phyloP scores from a whole-genome alignment of 2,329 filamentous ascomycete genomes.

The Trichophaea hybrida region DNA sequence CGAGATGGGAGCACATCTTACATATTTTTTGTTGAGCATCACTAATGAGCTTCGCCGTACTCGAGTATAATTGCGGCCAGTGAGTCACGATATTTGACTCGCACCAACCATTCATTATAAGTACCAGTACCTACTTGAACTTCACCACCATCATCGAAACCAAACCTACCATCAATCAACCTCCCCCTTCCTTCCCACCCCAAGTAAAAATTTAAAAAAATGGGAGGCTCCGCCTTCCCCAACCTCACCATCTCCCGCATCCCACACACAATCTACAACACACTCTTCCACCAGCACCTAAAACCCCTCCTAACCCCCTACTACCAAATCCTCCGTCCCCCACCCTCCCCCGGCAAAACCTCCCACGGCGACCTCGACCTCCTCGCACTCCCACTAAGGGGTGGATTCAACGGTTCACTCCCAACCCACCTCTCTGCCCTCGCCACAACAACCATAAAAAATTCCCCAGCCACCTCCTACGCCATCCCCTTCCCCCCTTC shows the following conservation, averaged over 20 bases:
- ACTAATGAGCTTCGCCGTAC: background rate
- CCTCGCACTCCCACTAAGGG: background rate
- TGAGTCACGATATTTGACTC: background rate
- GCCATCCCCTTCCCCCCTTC: background rate
- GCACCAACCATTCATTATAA: background rate
- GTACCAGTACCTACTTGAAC: background rate
- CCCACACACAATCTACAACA: background rate
- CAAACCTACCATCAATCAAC: no score
- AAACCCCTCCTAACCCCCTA: background rate
- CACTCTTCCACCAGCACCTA: background rate
- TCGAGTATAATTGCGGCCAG: background rate
- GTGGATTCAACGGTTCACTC: background rate
- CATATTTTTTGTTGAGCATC: background rate
- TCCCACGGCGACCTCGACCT: background rate
- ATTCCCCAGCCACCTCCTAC: background rate
- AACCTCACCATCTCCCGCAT: background rate
- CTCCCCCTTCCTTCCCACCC: background rate
- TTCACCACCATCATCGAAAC: no score
- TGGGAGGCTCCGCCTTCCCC: background rate
- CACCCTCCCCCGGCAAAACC: background rate
- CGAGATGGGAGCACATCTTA: conserved; percentile 9
- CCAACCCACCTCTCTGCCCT: background rate
- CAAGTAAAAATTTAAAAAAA: background rate
- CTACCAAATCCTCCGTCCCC: background rate
- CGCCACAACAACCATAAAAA: background rate